Evolutionary conservation across 2,329 filamentous ascomycete genomes (phyloP).

Genomic region (Nothophoma quercina): DNA sequence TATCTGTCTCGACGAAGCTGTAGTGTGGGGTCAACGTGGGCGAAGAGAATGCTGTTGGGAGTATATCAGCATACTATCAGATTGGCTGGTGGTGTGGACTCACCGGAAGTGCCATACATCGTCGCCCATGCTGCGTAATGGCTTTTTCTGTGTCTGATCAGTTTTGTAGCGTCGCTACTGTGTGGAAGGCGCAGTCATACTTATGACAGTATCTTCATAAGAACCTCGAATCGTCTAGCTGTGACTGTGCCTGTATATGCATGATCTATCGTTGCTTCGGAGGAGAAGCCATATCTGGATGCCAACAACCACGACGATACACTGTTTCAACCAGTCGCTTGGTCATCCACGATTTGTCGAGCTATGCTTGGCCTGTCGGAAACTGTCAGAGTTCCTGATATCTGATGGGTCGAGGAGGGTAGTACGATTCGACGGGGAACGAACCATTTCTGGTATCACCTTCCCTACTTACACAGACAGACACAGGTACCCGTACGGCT

Average conservation of each 20-base stretch:
- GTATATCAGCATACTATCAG: neutral
- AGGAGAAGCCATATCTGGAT: neutral
- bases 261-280: no score
- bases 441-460: neutral
- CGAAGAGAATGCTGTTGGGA: neutral
- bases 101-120: slow-evolving; percentile 5
- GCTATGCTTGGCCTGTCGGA: neutral
- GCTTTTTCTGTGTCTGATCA: no score
- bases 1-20: neutral
- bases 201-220: no score
- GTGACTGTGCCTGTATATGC: neutral
- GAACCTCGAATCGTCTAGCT: no score
- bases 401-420: neutral
- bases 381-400: neutral
- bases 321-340: neutral
- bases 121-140: neutral
- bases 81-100: neutral
- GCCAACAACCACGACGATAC: neutral
- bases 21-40: neutral
- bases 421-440: neutral
- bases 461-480: slow-evolving; percentile 1
- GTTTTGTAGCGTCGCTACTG: neutral
- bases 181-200: neutral
- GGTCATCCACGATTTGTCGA: neutral
- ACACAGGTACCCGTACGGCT: slow-evolving; percentile 5